phyloP scores from a whole-genome alignment of 306 rosid genomes.

The Casuarina equisetifolia region DNA sequence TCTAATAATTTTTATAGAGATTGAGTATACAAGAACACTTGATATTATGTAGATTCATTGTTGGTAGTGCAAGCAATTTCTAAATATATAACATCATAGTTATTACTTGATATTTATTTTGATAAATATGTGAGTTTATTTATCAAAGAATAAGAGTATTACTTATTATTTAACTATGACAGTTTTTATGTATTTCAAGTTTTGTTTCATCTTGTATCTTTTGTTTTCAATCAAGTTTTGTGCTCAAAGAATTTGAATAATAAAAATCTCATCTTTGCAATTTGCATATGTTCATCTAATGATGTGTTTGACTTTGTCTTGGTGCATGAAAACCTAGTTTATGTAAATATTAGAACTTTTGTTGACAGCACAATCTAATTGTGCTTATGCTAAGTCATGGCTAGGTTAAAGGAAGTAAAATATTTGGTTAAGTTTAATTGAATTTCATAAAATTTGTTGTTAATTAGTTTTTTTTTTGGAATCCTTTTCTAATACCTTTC shows the following conservation, averaged over 20 bases:
- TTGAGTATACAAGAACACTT: no score
- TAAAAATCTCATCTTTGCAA: not conserved
- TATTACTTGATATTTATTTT: not conserved
- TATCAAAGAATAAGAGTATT: not conserved
- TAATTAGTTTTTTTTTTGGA: not conserved
- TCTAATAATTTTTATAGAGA: no score
- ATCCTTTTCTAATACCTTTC: slow-evolving; percentile 13
- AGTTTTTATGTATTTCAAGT: not conserved
- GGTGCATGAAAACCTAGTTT: not conserved
- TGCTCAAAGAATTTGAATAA: not conserved
- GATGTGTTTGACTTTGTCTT: not conserved
- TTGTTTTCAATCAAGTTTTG: not conserved
- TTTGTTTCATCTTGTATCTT: not conserved
- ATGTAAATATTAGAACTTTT: not conserved
- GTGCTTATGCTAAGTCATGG: not conserved
- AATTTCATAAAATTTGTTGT: not conserved
- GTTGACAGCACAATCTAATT: not conserved
- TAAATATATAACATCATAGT: not conserved
- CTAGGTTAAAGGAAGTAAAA: not conserved
- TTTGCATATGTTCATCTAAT: not conserved
- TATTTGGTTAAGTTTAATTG: not conserved
- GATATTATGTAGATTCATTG: no score
- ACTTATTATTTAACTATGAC: not conserved
- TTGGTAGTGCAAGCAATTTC: no score
- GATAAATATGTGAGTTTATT: no score